phyloP scores from a whole-genome alignment of 2,329 filamentous ascomycete species.

The Berkeleyomyces rouxiae region DNA sequence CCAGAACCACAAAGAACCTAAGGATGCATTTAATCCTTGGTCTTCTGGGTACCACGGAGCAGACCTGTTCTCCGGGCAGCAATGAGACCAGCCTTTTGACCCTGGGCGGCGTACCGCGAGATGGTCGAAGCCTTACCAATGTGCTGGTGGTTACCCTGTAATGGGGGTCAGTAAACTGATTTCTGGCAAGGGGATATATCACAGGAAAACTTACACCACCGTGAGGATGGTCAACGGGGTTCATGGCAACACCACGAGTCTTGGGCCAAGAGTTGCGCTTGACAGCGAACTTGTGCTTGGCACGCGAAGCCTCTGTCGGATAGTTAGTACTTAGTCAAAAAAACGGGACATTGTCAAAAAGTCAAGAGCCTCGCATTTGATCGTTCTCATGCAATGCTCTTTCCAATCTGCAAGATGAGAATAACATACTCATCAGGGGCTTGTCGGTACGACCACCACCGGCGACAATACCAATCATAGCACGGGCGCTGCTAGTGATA shows the following conservation, averaged over 20 bases:
- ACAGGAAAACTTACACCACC: slow-evolving; percentile 50
- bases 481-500: slow-evolving; percentile 75
- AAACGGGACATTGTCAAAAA: slow-evolving; percentile 7
- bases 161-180: slow-evolving; percentile 26
- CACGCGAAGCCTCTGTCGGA: slow-evolving; percentile 78
- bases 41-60: slow-evolving; percentile 99
- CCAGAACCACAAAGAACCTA: slow-evolving; percentile 13
- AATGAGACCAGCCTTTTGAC: slow-evolving; percentile 99
- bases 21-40: slow-evolving; percentile 62
- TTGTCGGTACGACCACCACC: slow-evolving; percentile 99
- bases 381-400: not conserved
- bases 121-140: slow-evolving; percentile 99
- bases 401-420: not conserved
- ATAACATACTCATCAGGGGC: slow-evolving; percentile 71
- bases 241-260: slow-evolving; percentile 99
- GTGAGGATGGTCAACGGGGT: slow-evolving; percentile 98
- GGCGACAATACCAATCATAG: slow-evolving; percentile 99
- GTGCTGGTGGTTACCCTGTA: slow-evolving; percentile 96
- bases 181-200: not conserved
- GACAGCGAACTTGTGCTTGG: slow-evolving; percentile 99
- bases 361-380: not conserved
- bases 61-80: slow-evolving; percentile 99
- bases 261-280: slow-evolving; percentile 99
- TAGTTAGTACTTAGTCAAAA: slow-evolving; percentile 21
- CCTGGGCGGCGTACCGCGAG: slow-evolving; percentile 89